These are phyloP conservation scores for Botrytis galanthina DNA, from an alignment of 2,329 filamentous ascomycete species.

Conservation along the genomic window DNA sequence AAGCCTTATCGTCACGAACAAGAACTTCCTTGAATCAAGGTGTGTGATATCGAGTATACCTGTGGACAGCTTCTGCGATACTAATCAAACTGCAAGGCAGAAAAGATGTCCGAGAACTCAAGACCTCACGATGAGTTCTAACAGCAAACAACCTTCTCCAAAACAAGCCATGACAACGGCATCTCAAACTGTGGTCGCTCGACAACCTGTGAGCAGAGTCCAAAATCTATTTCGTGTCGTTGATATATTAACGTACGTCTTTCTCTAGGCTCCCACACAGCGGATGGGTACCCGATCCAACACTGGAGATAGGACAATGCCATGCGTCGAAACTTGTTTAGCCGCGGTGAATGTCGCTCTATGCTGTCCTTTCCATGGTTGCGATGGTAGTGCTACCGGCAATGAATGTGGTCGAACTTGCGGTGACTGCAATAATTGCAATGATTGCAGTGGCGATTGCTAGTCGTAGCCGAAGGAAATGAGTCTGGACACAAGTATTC, in stretches of 20 bases:
- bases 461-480: background rate
- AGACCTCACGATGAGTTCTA: background rate
- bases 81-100: background rate
- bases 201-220: background rate
- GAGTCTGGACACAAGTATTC: background rate
- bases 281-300: background rate
- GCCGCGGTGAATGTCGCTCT: accelerated
- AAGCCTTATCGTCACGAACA: too few relatives aligned
- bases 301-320: background rate
- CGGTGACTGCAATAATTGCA: background rate
- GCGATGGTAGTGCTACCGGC: background rate
- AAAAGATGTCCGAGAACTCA: background rate
- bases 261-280: background rate
- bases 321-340: accelerated
- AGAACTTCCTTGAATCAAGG: background rate
- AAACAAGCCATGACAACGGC: background rate
- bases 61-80: too few relatives aligned
- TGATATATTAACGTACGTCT: background rate
- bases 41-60: background rate
- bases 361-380: background rate
- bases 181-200: background rate
- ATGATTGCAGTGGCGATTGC: background rate
- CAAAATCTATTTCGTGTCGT: background rate
- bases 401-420: background rate
- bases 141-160: background rate